Evolutionary conservation across 2,329 filamentous ascomycete genomes (phyloP), one percentile per base, ranked within the genome.

Genomic region (Fusarium clavum): DNA sequence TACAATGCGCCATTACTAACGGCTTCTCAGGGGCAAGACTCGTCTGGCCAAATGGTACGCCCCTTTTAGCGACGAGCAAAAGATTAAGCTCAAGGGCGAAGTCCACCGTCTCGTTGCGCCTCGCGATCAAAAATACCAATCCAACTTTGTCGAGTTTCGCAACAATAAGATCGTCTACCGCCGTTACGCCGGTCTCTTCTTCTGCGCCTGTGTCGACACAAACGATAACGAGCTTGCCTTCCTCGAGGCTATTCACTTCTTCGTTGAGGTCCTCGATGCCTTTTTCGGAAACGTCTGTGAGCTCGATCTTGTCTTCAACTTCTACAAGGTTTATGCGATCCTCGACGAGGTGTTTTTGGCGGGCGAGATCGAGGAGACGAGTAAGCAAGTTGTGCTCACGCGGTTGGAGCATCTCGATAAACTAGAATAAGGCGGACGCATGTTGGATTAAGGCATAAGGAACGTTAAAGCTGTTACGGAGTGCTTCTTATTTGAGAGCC

Each of bases 231-330:
- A 99, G 85, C 86, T 99, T 66, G 95, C 96, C 27, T 98, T 94
- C 78, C 87, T 99, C 64, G 96, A 99, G 83, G 96, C 94, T 9
- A 98, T 99, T 77, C 96, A 99, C 83, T 99, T 99, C 86, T 99
- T 99, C 78, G 96, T 99, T 75, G 96, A 99, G 84, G 96, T 99
- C 67, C 87, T 99, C 76, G 96, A 99, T 86, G 91, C 94, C 77
- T 99, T 99, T 83, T 99, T 99, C 81, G 96, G 96, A 72, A 99
- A 99, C 81, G 96, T 99, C 63, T 99, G 96, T 84, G 96, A 99
- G 85, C 86, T 99, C 79, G 96, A 99, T 83, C 84, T 99, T 79
- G 90, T 92, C 73, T 92, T 92, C 83, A 92, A 92, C 83, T 92
- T 92, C 75, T 92, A 92, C 82, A 92, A 92, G 83, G 95, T 99